Base-by-base conservation (phyloP, 768 basidiomycete genomes). In the Tylopilus felleus region DNA sequence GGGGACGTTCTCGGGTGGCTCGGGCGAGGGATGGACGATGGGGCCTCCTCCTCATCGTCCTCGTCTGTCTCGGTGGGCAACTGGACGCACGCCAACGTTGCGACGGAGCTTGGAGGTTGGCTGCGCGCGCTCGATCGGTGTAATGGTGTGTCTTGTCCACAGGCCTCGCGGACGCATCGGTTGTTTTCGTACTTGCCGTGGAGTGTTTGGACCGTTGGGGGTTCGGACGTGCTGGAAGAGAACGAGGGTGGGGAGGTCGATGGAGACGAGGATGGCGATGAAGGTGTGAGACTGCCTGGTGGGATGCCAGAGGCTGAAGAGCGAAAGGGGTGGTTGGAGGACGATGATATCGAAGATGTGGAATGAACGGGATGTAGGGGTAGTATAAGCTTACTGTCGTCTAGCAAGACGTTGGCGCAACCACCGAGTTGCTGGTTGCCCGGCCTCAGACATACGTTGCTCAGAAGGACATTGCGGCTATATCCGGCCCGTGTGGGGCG, bases 1-100 rank as follows among this genome's bases (percentile, higher is more conserved):
- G 71, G 76, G 49, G 79, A 82, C 59, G 78, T 81, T 0, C 48
- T 58, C 16, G 72, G 71, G 41, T 90, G 90, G 90, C 69, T 88
- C 17, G 67, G 74, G 14, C 71, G 66, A 35, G 68, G 64, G 8
- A 51, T 54, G 21, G 49, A 22, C n/a, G 21, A 5, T 7, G 39
- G 12, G 39, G 21, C 33, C 5, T 31, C 7, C 4, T 27, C 25
- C 25, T 27, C 25, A 3, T 4, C 14, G 33, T 33, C 35, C 35
- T 13, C 35, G 38, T 19, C 38, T n/a, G 33, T 23, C 9, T 57
- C 56, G 28, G 63, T 63, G 17, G 74, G 77, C 19, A 77, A 72
- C 33, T 89, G 84, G 84, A 79, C 72, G 25, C 72, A 73, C 22
- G 64, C 64, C 10, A 75, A 75, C n/a, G 71, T 88, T 27, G 77